Conservation (phyloP, 2,329 filamentous ascomycete species). For the Colletotrichum lindemuthianum region DNA sequence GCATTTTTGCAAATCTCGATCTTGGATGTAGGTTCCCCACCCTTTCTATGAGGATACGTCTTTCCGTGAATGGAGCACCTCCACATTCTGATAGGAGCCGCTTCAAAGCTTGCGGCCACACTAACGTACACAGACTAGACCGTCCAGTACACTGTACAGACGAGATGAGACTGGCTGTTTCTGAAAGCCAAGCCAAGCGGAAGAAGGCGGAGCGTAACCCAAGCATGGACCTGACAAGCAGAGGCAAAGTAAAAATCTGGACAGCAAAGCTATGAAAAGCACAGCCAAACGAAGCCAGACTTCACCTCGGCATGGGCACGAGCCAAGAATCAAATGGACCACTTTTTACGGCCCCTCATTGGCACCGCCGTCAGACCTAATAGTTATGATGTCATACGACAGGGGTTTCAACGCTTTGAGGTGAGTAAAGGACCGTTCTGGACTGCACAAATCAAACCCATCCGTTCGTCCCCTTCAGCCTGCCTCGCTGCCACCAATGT, state of each 20-base stretch:
- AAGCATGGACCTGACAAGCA: background rate
- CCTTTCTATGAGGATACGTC: background rate
- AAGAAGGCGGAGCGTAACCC: background rate
- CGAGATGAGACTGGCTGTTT: too few species aligned
- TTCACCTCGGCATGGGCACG: conserved; percentile 8
- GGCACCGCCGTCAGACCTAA: background rate
- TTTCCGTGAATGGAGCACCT: conserved; percentile 18
- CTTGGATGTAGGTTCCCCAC: conserved; percentile 7
- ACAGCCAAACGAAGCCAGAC: conserved; percentile 1
- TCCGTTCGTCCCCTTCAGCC: conserved; percentile 1
- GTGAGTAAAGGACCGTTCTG: conserved; percentile 28
- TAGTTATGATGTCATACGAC: conserved; percentile 19
- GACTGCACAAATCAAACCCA: conserved; percentile 20
- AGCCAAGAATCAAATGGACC: conserved; percentile 6
- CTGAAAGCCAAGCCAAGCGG: conserved; percentile 11
- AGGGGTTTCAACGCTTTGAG: conserved; percentile 25
- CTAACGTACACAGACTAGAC: conserved; percentile 5
- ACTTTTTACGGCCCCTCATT: conserved; percentile 3
- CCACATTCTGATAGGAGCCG: conserved; percentile 25
- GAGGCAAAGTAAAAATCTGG: background rate
- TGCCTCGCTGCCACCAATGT: background rate
- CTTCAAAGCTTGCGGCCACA: conserved; percentile 26
- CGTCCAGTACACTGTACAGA: too few species aligned
- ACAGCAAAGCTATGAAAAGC: background rate
- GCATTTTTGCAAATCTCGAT: conserved; percentile 35